Base-by-base conservation (phyloP, 2,329 filamentous ascomycete species). In the Colletotrichum sp. region DNA sequence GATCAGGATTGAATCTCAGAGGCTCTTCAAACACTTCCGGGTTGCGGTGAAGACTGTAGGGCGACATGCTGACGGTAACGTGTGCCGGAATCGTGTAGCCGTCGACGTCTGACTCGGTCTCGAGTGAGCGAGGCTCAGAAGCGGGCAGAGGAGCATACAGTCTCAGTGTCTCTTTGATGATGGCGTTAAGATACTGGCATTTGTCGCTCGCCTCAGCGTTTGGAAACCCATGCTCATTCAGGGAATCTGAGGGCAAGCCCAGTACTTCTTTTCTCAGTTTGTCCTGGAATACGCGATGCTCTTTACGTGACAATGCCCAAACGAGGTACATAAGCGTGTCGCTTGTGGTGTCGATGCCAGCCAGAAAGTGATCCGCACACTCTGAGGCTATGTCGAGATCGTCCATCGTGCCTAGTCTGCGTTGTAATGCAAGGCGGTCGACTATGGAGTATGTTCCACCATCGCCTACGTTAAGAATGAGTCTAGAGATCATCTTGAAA, bases 141-240 rank as follows among this genome's bases (percentile, higher is more conserved):
- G n/a, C 43, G 0, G 43, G 43, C 0, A 51, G 1, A 21, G 43
- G 43, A 21, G 43, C 43, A 0, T 51, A 51, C 43, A 51, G 21
- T 2, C 43, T 21, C 43, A 51, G 43, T 0, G 43, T 51, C 43
- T 51, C 43, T 51, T 51, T 51, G 43, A 51, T 51, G n/a, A 51
- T 51, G 3, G 43, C 43, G n/a, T 51, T 21, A n/a, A 51, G 43
- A 0, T 51, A 51, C 43, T 51, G 43, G 0, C 43, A 51, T 51
- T 51, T 51, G 3, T 51, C n/a, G n/a, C 43, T 51, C 11, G n/a
- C 11, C n/a, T 51, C 43, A n/a, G 43, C 43, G 0, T 13, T 51
- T 21, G 43, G 43, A n/a, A 51, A 51, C 43, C n/a, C 43, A 11
- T 13, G 43, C 4, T 51, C n/a, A 21, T 51, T 51, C 0, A 51